Percentiles rank a stretch among this genome's conserved stretches.
Conservation (phyloP, 345 rosid species). For the Luvunga scandens region DNA sequence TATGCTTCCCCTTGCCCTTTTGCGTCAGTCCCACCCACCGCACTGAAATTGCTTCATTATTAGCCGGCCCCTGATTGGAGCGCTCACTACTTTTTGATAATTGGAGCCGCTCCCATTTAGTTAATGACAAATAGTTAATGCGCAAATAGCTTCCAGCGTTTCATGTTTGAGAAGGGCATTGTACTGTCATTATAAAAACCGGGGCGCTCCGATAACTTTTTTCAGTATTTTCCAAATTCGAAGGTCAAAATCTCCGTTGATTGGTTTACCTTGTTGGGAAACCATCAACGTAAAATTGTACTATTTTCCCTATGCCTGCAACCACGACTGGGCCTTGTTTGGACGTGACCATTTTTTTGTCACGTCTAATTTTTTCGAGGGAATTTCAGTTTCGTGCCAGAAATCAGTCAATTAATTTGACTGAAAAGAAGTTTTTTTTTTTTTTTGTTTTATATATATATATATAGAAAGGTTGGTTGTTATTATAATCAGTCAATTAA, state of each 20-base stretch:
- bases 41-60: slow-evolving; percentile 74
- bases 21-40: slow-evolving; percentile 72
- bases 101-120: neutral
- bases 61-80: slow-evolving; percentile 19
- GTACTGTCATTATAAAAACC: no score
- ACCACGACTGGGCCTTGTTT: neutral
- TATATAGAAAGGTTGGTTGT: no score
- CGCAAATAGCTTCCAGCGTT: neutral
- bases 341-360: slow-evolving; percentile 11
- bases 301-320: slow-evolving; percentile 19
- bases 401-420: neutral
- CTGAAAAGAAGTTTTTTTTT: no score
- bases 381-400: neutral
- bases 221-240: neutral
- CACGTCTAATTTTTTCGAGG: slow-evolving; percentile 1
- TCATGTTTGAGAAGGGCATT: neutral
- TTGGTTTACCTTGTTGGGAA: slow-evolving; percentile 26
- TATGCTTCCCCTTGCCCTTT: slow-evolving; percentile 45
- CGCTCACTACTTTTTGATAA: slow-evolving; percentile 16
- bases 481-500: neutral
- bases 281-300: slow-evolving; percentile 17
- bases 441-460: no score
- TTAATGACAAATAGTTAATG: neutral
- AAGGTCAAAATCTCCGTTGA: slow-evolving; percentile 13
- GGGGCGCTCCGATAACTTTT: slow-evolving; percentile 14